Evolutionary conservation across 2,329 filamentous ascomycete genomes (phyloP).

Genomic region (Diaporthe longicolla): DNA sequence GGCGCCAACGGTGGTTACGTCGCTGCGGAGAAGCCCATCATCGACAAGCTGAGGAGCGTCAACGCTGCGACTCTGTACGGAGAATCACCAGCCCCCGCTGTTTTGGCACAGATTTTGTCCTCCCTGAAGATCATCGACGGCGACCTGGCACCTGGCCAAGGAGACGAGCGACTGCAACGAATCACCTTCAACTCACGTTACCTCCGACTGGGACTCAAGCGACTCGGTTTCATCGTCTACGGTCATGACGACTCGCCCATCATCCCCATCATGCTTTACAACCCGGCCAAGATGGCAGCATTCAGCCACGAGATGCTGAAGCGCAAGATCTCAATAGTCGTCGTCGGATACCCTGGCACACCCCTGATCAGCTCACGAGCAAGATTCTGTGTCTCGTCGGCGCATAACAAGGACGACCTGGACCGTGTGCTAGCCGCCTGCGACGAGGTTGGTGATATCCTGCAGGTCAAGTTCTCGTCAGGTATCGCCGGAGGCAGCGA

Average conservation of each 20-base stretch:
- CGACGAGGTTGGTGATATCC: constrained; percentile 90
- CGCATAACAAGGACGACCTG: constrained; percentile 98
- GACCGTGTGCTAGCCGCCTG: constrained; percentile 91
- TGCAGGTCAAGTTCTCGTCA: constrained; percentile 98
- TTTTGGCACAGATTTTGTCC: constrained; percentile 90
- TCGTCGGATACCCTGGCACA: constrained; percentile 97
- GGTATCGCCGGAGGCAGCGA: constrained; percentile 91
- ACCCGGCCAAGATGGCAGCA: constrained; percentile 98
- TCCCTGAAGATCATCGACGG: constrained; percentile 91
- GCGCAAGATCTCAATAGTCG: constrained; percentile 96
- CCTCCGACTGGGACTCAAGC: constrained; percentile 96
- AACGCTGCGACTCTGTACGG: constrained; percentile 91
- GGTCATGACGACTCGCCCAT: constrained; percentile 98
- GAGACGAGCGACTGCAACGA: constrained; percentile 93
- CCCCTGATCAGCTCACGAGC: constrained; percentile 95
- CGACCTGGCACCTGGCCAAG: constrained; percentile 89
- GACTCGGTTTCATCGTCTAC: constrained; percentile 95
- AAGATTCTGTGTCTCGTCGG: constrained; percentile 94
- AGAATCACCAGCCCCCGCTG: constrained; percentile 88
- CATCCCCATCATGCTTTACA: constrained; percentile 93
- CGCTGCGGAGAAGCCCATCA: constrained; percentile 88
- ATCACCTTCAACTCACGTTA: constrained; percentile 99
- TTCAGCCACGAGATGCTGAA: constrained; percentile 99
- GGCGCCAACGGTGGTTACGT: constrained; percentile 98
- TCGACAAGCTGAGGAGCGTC: constrained; percentile 88